Base-by-base conservation (phyloP, 495 filamentous ascomycete genomes). In the Clohesyomyces aquaticus region DNA sequence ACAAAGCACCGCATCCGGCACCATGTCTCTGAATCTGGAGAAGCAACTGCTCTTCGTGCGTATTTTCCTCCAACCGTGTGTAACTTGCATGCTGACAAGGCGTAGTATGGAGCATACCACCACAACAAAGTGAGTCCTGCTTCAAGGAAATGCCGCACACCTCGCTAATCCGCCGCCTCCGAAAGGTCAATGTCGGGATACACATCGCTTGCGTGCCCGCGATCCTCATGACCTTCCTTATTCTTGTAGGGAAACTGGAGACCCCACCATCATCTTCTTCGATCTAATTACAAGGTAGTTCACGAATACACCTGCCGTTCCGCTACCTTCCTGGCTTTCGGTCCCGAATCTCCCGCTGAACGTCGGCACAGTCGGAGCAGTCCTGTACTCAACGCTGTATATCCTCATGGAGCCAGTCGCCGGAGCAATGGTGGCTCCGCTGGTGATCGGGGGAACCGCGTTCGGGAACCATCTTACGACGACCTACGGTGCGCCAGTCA, bases 341-440 rank as follows among this genome's bases (percentile, higher is more conserved):
- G 77, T 92, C 52, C 82, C 88, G 19, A 85, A 91, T 73, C 86
- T 97, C 23, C 88, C 89, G 0, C 82, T 88, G 27, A 96, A 96
- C 70, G 73, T 89, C 41, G 92, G 88, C 38, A 94, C 92, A 8
- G 79, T 95, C 61, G 82, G 77, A 25, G 85, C 89, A 21, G 70
- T 93, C 32, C 65, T 85, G 16, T 97, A 93, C 77, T 81, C 86
- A 27, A 82, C 80, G 23, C 82, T 96, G 63, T 98, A 98, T 69
- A 82, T 98, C 55, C 86, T 98, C 22, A 87, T 98, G 71, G 94
- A 98, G 71, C 94, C 94, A 1, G 89, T 97, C 4, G 94, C 93
- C 3, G 94, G 94, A 28, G 82, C 82, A 10, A 72, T 88, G 14
- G 75, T 95, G 29, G 84, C 88, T 1, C 82, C 91, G 1, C 75